Base-by-base conservation (phyloP, 2,329 filamentous ascomycete genomes). In the Aspergillus niger region DNA sequence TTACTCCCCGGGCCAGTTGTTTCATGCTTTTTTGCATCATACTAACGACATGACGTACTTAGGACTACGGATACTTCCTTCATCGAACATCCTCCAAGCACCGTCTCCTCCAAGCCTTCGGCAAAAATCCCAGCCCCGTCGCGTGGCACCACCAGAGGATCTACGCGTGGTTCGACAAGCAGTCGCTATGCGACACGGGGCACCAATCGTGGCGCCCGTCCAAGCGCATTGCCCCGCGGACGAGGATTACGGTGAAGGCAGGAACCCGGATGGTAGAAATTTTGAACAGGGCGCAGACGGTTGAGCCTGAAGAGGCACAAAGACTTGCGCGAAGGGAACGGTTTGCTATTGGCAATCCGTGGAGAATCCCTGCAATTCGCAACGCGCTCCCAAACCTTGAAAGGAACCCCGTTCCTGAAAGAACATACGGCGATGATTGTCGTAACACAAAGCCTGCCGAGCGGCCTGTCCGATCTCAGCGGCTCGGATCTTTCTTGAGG, bases 61-160 rank as follows among this genome's bases (percentile, higher is more conserved):
- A 94, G 91, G 83, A 97, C 93, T 24, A 96, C 91, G 10, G 92
- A 97, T 72, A 96, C 90, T 5, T 91, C 91, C 1, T 97, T 97
- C 71, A 87, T 97, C 58, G 92, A 97, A 36, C 91, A 97, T 69
- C 93, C 92, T 7, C 83, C 84, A 3, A 78, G 76, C 53, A 74
- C 71, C 13, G 62, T 70, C 4, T 84, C 83, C 39, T 81, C 79
- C 30, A 85, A 83, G 69, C 72, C 76, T 2, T 73, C 72, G 0
- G 65, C 76, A 15, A 76, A 68, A 60, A 70, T 71, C 48, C 57
- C 72, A n/a, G 65, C 67, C 36, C 55, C 69, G 47, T 60, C 64
- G 17, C 69, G 70, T 50, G 65, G 68, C 55, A 60, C 65, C 22
- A 66, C 62, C 26, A 63, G 66, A 59, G 64, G 65, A 32, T 51